Conservation (phyloP, 805 yeast genomes). For the Monosporozyma servazzii region DNA sequence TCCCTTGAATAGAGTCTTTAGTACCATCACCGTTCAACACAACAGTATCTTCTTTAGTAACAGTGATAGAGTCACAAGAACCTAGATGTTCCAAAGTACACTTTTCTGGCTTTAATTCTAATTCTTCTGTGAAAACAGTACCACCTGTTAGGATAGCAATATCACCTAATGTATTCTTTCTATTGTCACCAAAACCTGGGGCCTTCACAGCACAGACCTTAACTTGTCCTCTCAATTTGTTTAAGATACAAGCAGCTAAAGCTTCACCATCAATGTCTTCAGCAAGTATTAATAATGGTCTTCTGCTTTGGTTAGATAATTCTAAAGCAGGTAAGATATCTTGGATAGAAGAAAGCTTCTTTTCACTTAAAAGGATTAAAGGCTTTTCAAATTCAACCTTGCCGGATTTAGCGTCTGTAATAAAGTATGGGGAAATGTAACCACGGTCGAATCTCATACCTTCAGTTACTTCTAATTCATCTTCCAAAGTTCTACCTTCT, state of each 20-base stretch:
- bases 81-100: constrained; percentile 88
- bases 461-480: constrained; percentile 92
- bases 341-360: constrained; percentile 83
- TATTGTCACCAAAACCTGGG: constrained; percentile 98
- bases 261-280: constrained; percentile 99
- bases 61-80: constrained; percentile 79
- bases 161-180: constrained; percentile 92
- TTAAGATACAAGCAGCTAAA: constrained; percentile 91
- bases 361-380: constrained; percentile 76
- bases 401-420: constrained; percentile 84
- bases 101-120: constrained; percentile 90
- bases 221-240: constrained; percentile 96
- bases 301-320: constrained; percentile 83
- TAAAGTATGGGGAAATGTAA: constrained; percentile 91
- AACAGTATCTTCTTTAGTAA: constrained; percentile 94
- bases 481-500: constrained; percentile 95
- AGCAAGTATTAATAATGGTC: constrained; percentile 87
- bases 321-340: constrained; percentile 90
- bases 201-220: constrained; percentile 97
- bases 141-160: constrained; percentile 93
- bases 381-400: constrained; percentile 96
- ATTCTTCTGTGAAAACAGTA: constrained; percentile 76
- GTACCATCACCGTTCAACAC: constrained; percentile 86
- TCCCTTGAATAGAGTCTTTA: constrained; percentile 66
- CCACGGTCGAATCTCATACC: constrained; percentile 99